phyloP scores from a whole-genome alignment of 2,329 filamentous ascomycete species.

The Fusarium liriodendri region DNA sequence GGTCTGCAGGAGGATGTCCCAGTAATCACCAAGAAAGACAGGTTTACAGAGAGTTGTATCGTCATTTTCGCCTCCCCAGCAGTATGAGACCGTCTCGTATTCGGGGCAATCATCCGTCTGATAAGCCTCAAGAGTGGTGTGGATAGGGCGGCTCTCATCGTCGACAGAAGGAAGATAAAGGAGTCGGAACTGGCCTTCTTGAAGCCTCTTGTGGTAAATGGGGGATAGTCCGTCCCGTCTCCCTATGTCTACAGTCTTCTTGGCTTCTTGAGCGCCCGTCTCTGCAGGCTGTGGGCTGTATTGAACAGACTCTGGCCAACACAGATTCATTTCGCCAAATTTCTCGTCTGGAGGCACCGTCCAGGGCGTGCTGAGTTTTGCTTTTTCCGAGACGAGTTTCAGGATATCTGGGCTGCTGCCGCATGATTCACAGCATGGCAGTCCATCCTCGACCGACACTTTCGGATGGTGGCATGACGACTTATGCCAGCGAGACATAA shows the following conservation, averaged over 20 bases:
- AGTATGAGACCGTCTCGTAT: background rate
- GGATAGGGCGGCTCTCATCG: background rate
- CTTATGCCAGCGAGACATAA: background rate
- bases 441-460: background rate
- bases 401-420: background rate
- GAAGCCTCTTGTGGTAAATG: background rate
- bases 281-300: background rate
- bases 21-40: background rate
- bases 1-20: background rate
- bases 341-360: background rate
- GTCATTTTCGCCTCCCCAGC: background rate
- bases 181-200: background rate
- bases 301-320: background rate
- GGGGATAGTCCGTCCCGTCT: background rate
- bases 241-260: background rate
- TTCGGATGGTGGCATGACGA: background rate
- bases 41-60: background rate
- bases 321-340: background rate
- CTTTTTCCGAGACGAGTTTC: background rate
- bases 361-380: background rate
- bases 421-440: background rate
- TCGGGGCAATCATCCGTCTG: background rate
- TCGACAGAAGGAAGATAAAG: background rate
- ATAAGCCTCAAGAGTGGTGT: background rate
- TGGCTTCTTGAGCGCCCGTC: background rate